Conservation (phyloP, 352 stramenopile genomes). For the Globisporangium middletonii region DNA sequence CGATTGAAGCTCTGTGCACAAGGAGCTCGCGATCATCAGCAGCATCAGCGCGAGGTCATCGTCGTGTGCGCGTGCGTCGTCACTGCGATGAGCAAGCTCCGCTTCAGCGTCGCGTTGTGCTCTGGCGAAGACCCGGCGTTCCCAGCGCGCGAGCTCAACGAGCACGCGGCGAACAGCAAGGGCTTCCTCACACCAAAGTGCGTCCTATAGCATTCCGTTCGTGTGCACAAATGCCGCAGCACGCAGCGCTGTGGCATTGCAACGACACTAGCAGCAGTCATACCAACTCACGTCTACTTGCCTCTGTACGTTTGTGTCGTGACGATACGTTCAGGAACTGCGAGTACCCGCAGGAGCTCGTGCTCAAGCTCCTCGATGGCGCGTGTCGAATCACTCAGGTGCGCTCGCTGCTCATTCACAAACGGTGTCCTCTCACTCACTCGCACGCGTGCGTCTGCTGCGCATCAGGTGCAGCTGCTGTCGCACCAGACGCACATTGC, state of each 20-base stretch:
- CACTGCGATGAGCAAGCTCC: constrained; percentile 70
- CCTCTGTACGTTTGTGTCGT: not conserved
- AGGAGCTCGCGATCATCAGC: too few species aligned
- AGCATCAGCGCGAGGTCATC: too few species aligned
- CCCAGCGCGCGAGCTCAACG: constrained; percentile 79
- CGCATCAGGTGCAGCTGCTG: constrained; percentile 70
- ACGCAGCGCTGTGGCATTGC: too few species aligned
- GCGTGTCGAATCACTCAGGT: constrained; percentile 67
- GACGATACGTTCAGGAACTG: constrained; percentile 58
- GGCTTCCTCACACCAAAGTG: constrained; percentile 82
- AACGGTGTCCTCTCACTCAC: too few species aligned
- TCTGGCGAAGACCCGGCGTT: constrained; percentile 87
- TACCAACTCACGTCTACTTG: not conserved
- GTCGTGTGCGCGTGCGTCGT: too few species aligned
- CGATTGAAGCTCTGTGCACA: too few species aligned
- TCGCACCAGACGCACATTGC: constrained; percentile 91
- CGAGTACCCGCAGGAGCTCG: constrained; percentile 91
- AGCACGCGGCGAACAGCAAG: constrained; percentile 49
- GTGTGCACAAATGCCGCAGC: not conserved
- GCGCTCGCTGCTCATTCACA: too few species aligned
- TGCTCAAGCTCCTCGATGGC: constrained; percentile 73
- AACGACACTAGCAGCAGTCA: too few species aligned
- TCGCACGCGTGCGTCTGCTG: not conserved
- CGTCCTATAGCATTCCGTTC: not conserved
- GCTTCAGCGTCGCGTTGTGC: constrained; percentile 81